Evolutionary conservation across 2,329 filamentous ascomycete species (phyloP), one percentile per base, ranked within the genome.

Genomic region (Pezicula carpinea): DNA sequence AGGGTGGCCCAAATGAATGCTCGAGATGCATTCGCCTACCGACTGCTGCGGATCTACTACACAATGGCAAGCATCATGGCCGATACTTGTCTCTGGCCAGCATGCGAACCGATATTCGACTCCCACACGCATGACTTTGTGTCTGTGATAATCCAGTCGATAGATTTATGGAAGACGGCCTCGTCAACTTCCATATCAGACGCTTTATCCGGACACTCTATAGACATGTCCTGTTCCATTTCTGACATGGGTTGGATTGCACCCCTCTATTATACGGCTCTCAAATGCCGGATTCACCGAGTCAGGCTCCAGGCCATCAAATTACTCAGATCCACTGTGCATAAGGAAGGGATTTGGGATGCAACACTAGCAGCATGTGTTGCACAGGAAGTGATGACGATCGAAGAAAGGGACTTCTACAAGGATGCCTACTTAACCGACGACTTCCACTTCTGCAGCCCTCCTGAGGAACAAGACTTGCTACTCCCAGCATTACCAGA

Each of bases 261-360:
- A 6, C 66, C 70, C 0, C 61, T 76, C 3, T 75, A 74, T 49
- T 76, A 66, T 49, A 55, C 66, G 2, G 73, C 70, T 0, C 46
- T 71, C 3, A 76, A 76, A 49, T 78, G 74, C 35, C 70, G 75
- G 0, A 57, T 67, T 2, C 66, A 64, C 34, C 56, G 58, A 4
- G 56, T 76, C 7, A 65, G 74, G 31, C 49, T 62, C 0, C 67
- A 70, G 31, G 70, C 70, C 0, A 52, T 69, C 1, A 53, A 48
- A 3, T 48, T 71, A 0, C 53, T 73, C 0, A 55, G 56, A 15
- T 49, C 50, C 1, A 47, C 53, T 1, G 51, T 56, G 2, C 64
- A 69, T 35, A 60, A 64, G 17, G 70, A 74, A 53, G 69, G 67
- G 0, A 62, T 73, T 4, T 75, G 71, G 70, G 66, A 72, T 53